A percentile compares a stretch with the other conserved stretches of the same genome.
Evolutionary conservation across 345 rosid species (phyloP).

Genomic region (Lenwebbia sp.): DNA sequence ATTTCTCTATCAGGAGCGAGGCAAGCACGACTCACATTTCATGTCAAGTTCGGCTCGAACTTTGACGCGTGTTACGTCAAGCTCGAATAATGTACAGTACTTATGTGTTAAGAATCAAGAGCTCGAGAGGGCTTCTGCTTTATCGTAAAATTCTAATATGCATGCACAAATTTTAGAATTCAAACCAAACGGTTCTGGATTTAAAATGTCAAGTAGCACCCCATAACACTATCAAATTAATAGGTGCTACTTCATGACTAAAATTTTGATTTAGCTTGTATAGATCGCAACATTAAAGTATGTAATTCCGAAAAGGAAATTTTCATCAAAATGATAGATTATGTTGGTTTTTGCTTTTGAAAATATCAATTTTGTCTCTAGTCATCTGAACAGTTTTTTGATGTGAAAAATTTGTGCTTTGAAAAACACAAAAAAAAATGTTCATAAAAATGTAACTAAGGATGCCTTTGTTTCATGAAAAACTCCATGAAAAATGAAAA

Average conservation of each 20-base stretch:
- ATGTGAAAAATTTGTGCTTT: too few relatives aligned
- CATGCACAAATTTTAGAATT: not conserved
- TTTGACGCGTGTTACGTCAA: not conserved
- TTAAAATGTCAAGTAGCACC: not conserved
- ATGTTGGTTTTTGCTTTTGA: too few relatives aligned
- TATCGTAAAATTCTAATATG: not conserved
- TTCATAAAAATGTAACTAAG: too few relatives aligned
- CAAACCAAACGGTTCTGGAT: not conserved
- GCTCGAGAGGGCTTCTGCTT: not conserved
- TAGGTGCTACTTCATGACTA: not conserved
- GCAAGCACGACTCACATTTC: not conserved
- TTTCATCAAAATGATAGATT: too few relatives aligned
- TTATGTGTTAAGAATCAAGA: not conserved
- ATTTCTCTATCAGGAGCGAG: not conserved
- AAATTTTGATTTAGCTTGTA: not conserved
- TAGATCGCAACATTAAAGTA: not conserved
- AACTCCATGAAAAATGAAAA: too few relatives aligned
- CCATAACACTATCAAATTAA: not conserved
- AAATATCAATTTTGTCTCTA: too few relatives aligned
- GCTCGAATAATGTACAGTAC: not conserved
- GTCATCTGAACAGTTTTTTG: too few relatives aligned
- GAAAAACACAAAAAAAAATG: too few relatives aligned
- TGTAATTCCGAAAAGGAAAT: not conserved
- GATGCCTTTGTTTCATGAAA: too few relatives aligned
- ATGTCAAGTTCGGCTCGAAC: not conserved